Percentiles rank a stretch among this genome's conserved stretches.
Evolutionary conservation across 371 early-diverging fungal genomes (phyloP).

Genomic region (Saksenaea vasiformis): DNA sequence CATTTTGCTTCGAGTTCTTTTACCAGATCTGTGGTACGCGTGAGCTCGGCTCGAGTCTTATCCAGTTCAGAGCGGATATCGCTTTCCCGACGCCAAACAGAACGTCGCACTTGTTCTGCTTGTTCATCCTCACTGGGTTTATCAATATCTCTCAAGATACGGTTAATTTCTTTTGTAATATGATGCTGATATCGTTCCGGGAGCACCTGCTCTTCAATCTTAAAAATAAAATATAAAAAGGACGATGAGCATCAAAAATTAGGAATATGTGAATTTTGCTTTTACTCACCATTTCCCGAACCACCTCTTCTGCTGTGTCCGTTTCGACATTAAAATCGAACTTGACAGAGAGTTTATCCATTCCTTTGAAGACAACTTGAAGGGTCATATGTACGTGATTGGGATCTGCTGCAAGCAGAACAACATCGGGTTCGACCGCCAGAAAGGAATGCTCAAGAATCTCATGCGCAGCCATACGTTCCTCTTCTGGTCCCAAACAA

Average conservation of each 20-base stretch:
- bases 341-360: constrained; percentile 83
- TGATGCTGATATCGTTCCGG: constrained; percentile 76
- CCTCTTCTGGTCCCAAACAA: constrained; percentile 70
- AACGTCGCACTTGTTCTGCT: constrained; percentile 39
- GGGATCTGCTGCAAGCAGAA: constrained; percentile 62
- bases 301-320: constrained; percentile 92
- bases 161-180: constrained; percentile 86
- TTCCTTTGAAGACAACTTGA: constrained; percentile 85
- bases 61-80: constrained; percentile 50
- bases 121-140: constrained; percentile 49
- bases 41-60: constrained; percentile 29
- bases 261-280: not conserved
- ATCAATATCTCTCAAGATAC: constrained; percentile 76
- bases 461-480: constrained; percentile 74
- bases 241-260: no score
- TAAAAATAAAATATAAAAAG: not conserved
- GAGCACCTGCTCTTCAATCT: constrained; percentile 84
- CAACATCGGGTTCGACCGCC: constrained; percentile 71
- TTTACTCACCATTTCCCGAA: constrained; percentile 78
- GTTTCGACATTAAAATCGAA: constrained; percentile 89
- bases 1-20: constrained; percentile 37
- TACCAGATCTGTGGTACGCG: constrained; percentile 26
- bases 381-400: constrained; percentile 73
- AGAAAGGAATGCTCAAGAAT: constrained; percentile 86
- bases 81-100: constrained; percentile 52